phyloP scores from a whole-genome alignment of 2,329 filamentous ascomycete species.

The Waltergamsia citrina region DNA sequence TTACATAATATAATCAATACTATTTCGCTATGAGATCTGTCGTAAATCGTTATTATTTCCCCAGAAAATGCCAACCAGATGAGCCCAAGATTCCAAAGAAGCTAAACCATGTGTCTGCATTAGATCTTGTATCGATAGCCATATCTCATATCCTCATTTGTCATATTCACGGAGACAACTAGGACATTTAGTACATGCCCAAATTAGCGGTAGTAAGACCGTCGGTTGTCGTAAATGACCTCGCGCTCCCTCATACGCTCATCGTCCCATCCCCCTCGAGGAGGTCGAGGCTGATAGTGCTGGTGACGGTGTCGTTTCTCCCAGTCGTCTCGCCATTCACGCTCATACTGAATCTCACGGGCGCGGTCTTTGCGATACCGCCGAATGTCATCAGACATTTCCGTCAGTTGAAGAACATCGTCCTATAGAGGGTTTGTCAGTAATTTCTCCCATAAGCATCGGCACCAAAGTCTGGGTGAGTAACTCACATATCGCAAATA shows the following conservation, averaged over 20 bases:
- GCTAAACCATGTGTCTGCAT: background rate
- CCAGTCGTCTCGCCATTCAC: constrained; percentile 42
- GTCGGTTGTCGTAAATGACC: constrained; percentile 47
- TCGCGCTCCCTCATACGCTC: constrained; percentile 60
- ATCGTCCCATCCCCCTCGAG: constrained; percentile 39
- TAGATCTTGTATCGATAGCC: background rate
- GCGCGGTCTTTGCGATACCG: constrained; percentile 44
- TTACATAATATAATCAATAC: too few species aligned
- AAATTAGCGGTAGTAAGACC: background rate
- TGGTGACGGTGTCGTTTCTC: constrained; percentile 29
- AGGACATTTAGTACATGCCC: background rate
- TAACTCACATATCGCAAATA: constrained; percentile 76
- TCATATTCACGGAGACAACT: too few species aligned
- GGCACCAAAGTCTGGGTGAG: background rate
- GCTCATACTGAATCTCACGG: constrained; percentile 49
- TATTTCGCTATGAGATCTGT: background rate
- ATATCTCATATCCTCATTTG: background rate
- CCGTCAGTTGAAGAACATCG: constrained; percentile 75
- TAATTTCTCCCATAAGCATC: background rate
- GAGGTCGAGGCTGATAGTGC: constrained; percentile 11
- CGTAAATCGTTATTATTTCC: background rate
- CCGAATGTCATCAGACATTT: constrained; percentile 75
- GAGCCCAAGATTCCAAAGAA: too few species aligned
- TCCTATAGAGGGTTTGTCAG: constrained; percentile 43
- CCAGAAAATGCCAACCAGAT: too few species aligned